phyloP scores from a whole-genome alignment of 345 rosid genomes.

The Nasturtium officinale region DNA sequence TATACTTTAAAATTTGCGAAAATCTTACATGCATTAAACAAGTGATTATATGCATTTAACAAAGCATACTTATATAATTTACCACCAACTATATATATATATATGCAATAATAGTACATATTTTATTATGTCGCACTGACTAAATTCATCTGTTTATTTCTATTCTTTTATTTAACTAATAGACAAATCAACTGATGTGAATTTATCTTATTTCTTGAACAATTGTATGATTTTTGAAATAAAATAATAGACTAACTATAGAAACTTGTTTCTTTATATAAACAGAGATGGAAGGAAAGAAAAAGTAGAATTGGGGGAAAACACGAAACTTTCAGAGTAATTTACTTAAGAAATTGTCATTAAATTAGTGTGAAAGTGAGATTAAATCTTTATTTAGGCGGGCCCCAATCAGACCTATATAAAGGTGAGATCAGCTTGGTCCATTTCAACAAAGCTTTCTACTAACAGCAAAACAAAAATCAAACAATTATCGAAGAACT shows the following conservation, averaged over 20 bases:
- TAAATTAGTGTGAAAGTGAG: slow-evolving; percentile 8
- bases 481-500: not conserved
- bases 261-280: not conserved
- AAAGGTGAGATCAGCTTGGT: not conserved
- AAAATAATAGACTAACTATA: not conserved
- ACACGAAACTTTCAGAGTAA: slow-evolving; percentile 25
- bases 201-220: too few species aligned
- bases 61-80: not conserved
- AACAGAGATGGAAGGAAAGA: not conserved
- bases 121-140: not conserved
- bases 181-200: not conserved
- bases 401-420: not conserved
- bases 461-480: too few species aligned
- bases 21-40: not conserved
- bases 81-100: not conserved
- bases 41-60: not conserved
- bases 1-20: not conserved
- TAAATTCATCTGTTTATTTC: not conserved
- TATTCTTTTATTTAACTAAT: not conserved
- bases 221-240: not conserved
- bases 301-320: not conserved
- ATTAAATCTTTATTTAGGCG: not conserved
- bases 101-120: too few species aligned
- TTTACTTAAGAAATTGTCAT: slow-evolving; percentile 26
- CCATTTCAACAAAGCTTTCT: not conserved